Evolutionary conservation across 495 filamentous ascomycete species (phyloP).

Genomic region (Neurospora intermedia): DNA sequence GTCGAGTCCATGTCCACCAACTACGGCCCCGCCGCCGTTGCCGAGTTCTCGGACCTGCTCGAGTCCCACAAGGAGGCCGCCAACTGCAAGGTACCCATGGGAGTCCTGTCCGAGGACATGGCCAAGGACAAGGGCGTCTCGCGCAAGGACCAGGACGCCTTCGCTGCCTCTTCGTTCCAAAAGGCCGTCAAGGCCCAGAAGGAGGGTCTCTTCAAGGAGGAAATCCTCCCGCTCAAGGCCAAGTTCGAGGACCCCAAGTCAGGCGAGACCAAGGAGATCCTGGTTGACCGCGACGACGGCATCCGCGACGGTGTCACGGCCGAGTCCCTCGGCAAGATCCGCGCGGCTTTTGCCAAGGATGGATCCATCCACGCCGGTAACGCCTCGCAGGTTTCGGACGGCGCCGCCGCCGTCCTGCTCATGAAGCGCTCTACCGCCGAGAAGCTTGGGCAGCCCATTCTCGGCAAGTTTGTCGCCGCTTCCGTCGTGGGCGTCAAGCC

Average conservation of each 20-base stretch:
- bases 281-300: conserved; percentile 80
- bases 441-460: conserved; percentile 72
- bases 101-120: conserved; percentile 88
- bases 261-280: conserved; percentile 73
- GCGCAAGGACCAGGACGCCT: conserved; percentile 70
- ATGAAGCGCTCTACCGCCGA: conserved; percentile 93
- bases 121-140: conserved; percentile 68
- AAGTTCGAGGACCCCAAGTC: conserved; percentile 84
- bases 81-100: conserved; percentile 99
- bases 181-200: conserved; percentile 83
- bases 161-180: conserved; percentile 80
- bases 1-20: conserved; percentile 96
- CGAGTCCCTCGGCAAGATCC: conserved; percentile 81
- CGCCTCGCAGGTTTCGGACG: conserved; percentile 89
- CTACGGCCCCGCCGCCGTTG: conserved; percentile 83
- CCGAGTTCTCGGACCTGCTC: conserved; percentile 89
- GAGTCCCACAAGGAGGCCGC: conserved; percentile 72
- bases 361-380: conserved; percentile 96
- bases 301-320: conserved; percentile 75
- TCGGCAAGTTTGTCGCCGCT: conserved; percentile 78
- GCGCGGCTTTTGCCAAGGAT: conserved; percentile 81
- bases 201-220: conserved; percentile 81
- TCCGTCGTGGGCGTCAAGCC: conserved; percentile 84
- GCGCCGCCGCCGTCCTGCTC: conserved; percentile 86
- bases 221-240: conserved; percentile 79